phyloP scores from a whole-genome alignment of 345 rosid species.

The Corchorus capsularis region DNA sequence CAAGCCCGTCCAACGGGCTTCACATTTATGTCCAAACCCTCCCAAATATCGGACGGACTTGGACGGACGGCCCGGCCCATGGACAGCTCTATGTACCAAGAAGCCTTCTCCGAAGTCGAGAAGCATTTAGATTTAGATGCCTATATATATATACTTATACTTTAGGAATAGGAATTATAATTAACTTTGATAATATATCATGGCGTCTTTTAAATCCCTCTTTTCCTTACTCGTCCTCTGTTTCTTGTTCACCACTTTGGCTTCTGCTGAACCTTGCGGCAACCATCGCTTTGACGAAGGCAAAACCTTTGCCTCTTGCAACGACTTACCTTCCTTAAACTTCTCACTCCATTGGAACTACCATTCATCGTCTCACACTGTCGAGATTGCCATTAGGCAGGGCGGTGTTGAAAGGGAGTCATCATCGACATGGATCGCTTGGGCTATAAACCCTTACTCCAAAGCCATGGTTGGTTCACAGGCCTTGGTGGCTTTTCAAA shows the following conservation, averaged over 20 bases:
- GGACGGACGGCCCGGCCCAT: too few relatives aligned
- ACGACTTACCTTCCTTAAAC: neutral
- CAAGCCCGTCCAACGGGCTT: too few relatives aligned
- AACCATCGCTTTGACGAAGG: neutral
- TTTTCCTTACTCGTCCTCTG: neutral
- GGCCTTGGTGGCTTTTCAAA: slow-evolving; percentile 3
- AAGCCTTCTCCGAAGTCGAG: too few relatives aligned
- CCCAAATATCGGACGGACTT: too few relatives aligned
- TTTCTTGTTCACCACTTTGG: neutral
- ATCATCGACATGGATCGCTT: neutral
- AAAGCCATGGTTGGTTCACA: slow-evolving; percentile 13
- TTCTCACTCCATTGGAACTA: slow-evolving; percentile 11
- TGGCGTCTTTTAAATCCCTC: neutral
- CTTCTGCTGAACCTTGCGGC: neutral
- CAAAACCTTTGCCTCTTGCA: slow-evolving; percentile 6
- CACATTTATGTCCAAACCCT: too few relatives aligned
- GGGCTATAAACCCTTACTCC: neutral
- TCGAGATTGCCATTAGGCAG: neutral
- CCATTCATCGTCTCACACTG: neutral
- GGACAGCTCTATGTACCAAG: too few relatives aligned
- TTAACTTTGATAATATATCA: neutral
- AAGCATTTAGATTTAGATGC: too few relatives aligned
- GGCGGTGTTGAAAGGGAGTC: neutral
- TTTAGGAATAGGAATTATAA: too few relatives aligned
- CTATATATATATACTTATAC: too few relatives aligned